Evolutionary conservation across 208 protist species (phyloP).

Genomic region (Acanthamoeba lenticulata): DNA sequence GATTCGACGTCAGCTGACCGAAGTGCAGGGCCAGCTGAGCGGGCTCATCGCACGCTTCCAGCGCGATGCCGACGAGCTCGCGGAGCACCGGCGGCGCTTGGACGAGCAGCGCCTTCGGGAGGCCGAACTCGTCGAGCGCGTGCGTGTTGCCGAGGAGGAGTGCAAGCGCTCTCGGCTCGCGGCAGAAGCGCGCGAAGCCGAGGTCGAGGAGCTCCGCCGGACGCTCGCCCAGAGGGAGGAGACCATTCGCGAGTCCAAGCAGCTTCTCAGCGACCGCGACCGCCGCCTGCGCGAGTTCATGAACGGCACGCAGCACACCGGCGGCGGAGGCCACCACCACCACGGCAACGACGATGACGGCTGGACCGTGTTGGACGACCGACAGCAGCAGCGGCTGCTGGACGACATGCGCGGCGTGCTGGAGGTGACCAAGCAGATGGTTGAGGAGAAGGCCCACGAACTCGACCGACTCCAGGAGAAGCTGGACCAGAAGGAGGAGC

Average conservation of each 20-base stretch:
- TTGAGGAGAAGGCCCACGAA: constrained; percentile 21
- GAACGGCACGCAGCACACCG: neutral
- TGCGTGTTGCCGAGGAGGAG: neutral
- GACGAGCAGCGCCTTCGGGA: neutral
- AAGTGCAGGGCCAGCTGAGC: neutral
- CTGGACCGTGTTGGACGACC: neutral
- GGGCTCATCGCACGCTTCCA: neutral
- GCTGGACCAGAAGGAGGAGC: neutral
- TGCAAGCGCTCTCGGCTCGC: neutral
- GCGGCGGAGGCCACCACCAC: neutral
- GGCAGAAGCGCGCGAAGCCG: neutral
- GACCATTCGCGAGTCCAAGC: constrained; percentile 19
- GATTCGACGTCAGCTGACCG: neutral
- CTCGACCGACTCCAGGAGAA: neutral
- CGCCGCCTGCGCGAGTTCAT: constrained; percentile 31
- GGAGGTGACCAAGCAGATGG: constrained; percentile 21
- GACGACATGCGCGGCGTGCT: constrained; percentile 24
- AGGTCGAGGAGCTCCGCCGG: neutral
- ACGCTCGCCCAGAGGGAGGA: neutral
- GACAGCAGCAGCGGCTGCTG: neutral
- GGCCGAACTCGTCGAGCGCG: neutral
- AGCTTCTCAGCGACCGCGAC: neutral
- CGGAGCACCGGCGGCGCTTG: neutral
- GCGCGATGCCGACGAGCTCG: neutral
- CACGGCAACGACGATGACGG: neutral